A percentile compares a stretch with the other conserved stretches of the same genome.
phyloP scores from a whole-genome alignment of 805 yeast species.

The Wickerhamomyces rabaulensis region DNA sequence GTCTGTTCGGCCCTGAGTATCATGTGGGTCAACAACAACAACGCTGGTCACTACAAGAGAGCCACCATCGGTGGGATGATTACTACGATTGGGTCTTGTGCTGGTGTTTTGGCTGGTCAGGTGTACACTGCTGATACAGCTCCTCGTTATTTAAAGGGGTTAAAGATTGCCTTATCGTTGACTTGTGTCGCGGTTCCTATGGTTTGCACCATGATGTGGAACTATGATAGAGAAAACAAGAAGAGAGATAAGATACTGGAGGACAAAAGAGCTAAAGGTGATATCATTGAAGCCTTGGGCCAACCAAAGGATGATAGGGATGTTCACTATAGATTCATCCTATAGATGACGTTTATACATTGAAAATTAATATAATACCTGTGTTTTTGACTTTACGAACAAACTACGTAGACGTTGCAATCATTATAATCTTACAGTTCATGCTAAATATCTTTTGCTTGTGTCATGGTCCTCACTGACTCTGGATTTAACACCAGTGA shows the following conservation, averaged over 20 bases:
- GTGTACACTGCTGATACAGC: constrained; percentile 33
- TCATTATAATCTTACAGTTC: not conserved
- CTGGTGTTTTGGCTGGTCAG: constrained; percentile 36
- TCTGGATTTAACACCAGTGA: not conserved
- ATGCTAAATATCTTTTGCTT: not conserved
- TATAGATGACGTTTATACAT: not conserved
- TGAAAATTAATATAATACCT: not conserved
- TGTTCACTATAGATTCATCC: constrained; percentile 11
- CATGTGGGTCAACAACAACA: constrained; percentile 36
- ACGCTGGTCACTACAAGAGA: constrained; percentile 34
- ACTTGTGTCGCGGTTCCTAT: constrained; percentile 20
- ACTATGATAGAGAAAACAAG: constrained; percentile 13
- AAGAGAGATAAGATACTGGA: constrained; percentile 10
- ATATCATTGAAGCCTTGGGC: constrained; percentile 4
- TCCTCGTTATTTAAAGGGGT: constrained; percentile 31
- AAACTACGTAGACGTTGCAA: not conserved
- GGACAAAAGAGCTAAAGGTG: constrained; percentile 10
- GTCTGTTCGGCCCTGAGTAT: constrained; percentile 35
- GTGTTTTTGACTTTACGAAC: not conserved
- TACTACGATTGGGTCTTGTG: constrained; percentile 29
- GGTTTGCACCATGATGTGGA: constrained; percentile 14
- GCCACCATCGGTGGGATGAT: constrained; percentile 35
- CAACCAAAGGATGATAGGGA: constrained; percentile 23
- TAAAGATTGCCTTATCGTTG: constrained; percentile 18
- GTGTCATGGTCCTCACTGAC: not conserved